A percentile compares a stretch with the other conserved stretches of the same genome.
phyloP scores from a whole-genome alignment of 2,329 filamentous ascomycete genomes.

The Orbilia quercus region DNA sequence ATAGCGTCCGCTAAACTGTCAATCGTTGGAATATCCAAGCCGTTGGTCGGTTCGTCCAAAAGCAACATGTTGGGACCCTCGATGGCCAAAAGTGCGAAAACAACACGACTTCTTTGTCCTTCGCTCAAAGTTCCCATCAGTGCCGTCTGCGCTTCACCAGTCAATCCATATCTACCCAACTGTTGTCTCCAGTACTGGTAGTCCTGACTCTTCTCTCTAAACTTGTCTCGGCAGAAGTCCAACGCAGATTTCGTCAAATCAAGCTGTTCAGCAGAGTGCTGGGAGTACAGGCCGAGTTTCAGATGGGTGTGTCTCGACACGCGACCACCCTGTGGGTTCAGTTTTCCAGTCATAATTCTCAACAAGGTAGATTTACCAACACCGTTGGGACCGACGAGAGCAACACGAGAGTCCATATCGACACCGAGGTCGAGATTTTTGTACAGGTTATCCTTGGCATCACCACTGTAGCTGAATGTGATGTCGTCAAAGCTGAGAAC shows the following conservation, averaged over 20 bases:
- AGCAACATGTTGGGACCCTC: slow-evolving; percentile 97
- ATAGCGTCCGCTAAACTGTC: slow-evolving; percentile 97
- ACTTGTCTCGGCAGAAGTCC: slow-evolving; percentile 98
- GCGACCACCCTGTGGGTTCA: slow-evolving; percentile 82
- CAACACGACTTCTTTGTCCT: slow-evolving; percentile 97
- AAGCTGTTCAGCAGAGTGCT: slow-evolving; percentile 98
- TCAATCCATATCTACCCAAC: slow-evolving; percentile 92
- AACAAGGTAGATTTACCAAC: slow-evolving; percentile 98
- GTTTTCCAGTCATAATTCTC: slow-evolving; percentile 94
- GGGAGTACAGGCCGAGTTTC: slow-evolving; percentile 97
- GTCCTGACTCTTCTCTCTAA: slow-evolving; percentile 86
- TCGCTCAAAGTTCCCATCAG: slow-evolving; percentile 98
- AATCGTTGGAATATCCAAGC: slow-evolving; percentile 98
- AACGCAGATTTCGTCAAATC: slow-evolving; percentile 97
- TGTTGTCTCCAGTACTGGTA: slow-evolving; percentile 99
- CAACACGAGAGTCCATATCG: slow-evolving; percentile 98
- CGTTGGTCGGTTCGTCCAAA: slow-evolving; percentile 98
- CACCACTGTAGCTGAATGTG: slow-evolving; percentile 96
- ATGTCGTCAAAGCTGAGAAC: slow-evolving; percentile 97
- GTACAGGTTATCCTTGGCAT: slow-evolving; percentile 90
- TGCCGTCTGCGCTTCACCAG: slow-evolving; percentile 92
- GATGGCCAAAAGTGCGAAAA: slow-evolving; percentile 95
- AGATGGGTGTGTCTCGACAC: slow-evolving; percentile 96
- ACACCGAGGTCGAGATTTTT: slow-evolving; percentile 97
- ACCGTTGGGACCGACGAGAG: slow-evolving; percentile 97